Evolutionary conservation across 176 grass and related monocot genomes (phyloP), one percentile per base, ranked within the genome.

Genomic region (Oryza nivara): DNA sequence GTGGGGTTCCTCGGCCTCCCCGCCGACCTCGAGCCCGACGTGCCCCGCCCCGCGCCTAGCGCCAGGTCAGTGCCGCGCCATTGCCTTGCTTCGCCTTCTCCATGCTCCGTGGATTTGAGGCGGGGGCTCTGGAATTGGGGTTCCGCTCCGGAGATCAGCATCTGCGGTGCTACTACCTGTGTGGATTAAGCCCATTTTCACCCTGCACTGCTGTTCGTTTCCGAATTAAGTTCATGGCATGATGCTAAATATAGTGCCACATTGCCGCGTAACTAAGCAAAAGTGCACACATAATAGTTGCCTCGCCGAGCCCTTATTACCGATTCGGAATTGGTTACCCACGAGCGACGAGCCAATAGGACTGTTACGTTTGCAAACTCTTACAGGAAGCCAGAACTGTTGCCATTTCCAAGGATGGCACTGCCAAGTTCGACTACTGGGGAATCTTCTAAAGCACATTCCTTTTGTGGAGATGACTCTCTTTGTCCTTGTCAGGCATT

Each of bases 1-100:
- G 90, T 87, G 11, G 96, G 96, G 46, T 99, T 99, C 84, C 96
- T 99, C 44, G 96, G 96, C 74, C 90, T 99, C n/a, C 96, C 96
- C 12, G 70, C 90, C 74, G 96, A 99, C 89, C 81, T 99, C 49
- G 91, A 96, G 85, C 89, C 93, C 20, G 89, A 99, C 2, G 87
- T 99, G 72, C 96, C 91, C 12, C 51, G 74, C 26, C 86, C 86
- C 30, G 91, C 84, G 66, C 96, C 91, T 17, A 99, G 93, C 87
- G 96, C 93, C 86, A 96, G 96, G 93, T 99, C 67, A 32, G 86
- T 74, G 7, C 49, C 11, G 30, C 28, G 9, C 61, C 16, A 15
- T 20, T 11, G n/a, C 74, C 68, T 22, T 12, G 3, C 11, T 38
- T 34, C 67, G 34, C 7, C 46, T 11, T 45, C 13, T 7, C 34